Evolutionary conservation across 2,329 filamentous ascomycete species (phyloP), one percentile per base, ranked within the genome.

Genomic region (Fusarium transvaalense): DNA sequence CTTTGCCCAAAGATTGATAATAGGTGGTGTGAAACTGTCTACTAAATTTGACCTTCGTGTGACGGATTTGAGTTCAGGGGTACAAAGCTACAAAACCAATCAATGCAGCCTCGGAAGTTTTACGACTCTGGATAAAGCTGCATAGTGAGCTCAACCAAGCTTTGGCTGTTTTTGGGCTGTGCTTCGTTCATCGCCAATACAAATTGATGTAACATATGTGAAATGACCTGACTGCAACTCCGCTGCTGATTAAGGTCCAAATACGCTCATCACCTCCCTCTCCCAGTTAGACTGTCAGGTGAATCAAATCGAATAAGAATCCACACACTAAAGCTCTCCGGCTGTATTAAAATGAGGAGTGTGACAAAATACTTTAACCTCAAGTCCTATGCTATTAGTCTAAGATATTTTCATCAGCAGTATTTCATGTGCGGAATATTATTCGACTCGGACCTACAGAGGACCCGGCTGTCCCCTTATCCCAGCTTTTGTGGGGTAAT

Each of bases 401-500:
- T 6, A 25, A 6, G 23, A 6, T 25, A 25, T 25, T 25, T 25
- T 25, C 6, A 25, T 25, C 23, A 25, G 6, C 23, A 25, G 23
- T 25, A 25, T 6, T 6, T 25, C 23, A 6, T 25, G 23, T 25
- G 23, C 23, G 23, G 23, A 25, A 5, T 25, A 25, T 25, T 25
- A 25, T 25, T 25, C 23, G 23, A 25, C 23, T 6, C 6, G n/a
- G n/a, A 25, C 23, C 23, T 25, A 25, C n/a, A n/a, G n/a, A n/a
- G n/a, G n/a, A n/a, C 23, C 23, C 6, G 23, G 46, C 58, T 23
- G 50, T 66, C 67, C 61, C 58, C 62, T 64, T 69, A 71, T 69
- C 67, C 67, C 63, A 69, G 67, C 63, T 64, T 68, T 64, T 69
- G 67, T 69, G 67, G 67, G 67, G 67, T 69, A 69, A 71, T 71